These are phyloP conservation scores for Gaertneriomyces sp. DNA, from an alignment of 192 early-diverging fungal species.

Conservation along the genomic window DNA sequence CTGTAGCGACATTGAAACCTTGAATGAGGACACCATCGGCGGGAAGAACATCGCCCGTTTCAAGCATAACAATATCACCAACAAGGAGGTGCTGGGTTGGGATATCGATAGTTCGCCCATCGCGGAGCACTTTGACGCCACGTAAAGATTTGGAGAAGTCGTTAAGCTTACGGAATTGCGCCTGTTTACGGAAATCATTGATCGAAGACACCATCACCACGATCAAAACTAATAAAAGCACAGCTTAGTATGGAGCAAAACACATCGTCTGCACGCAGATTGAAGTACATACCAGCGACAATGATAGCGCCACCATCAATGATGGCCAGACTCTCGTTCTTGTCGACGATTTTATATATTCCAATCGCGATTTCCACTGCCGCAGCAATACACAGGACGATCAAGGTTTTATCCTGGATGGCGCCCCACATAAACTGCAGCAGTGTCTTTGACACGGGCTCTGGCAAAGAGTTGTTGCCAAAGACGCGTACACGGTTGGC, in stretches of 20 bases:
- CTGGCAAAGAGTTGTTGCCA: conserved; percentile 45
- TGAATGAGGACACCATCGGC: conserved; percentile 85
- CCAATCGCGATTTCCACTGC: conserved; percentile 79
- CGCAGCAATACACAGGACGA: conserved; percentile 83
- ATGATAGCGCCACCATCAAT: conserved; percentile 77
- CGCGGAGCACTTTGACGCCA: conserved; percentile 56
- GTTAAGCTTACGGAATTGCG: conserved; percentile 51
- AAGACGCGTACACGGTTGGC: conserved; percentile 17
- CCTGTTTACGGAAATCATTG: conserved; percentile 62
- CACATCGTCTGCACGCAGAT: neutral
- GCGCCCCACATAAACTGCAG: conserved; percentile 43
- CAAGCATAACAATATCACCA: conserved; percentile 83
- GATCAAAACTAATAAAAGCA: conserved; percentile 59
- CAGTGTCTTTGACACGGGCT: conserved; percentile 27
- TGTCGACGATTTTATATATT: conserved; percentile 71
- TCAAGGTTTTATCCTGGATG: conserved; percentile 56
- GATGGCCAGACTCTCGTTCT: conserved; percentile 60
- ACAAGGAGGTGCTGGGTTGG: conserved; percentile 78
- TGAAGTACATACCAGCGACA: conserved; percentile 47
- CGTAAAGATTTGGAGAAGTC: conserved; percentile 41
- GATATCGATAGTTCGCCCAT: conserved; percentile 69
- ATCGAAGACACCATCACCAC: conserved; percentile 88
- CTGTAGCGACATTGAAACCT: conserved; percentile 77
- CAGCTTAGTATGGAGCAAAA: neutral
- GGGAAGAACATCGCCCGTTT: conserved; percentile 90